Evolutionary conservation across 495 filamentous ascomycete genomes (phyloP).

Genomic region (Hypoxylon crocopeplum): DNA sequence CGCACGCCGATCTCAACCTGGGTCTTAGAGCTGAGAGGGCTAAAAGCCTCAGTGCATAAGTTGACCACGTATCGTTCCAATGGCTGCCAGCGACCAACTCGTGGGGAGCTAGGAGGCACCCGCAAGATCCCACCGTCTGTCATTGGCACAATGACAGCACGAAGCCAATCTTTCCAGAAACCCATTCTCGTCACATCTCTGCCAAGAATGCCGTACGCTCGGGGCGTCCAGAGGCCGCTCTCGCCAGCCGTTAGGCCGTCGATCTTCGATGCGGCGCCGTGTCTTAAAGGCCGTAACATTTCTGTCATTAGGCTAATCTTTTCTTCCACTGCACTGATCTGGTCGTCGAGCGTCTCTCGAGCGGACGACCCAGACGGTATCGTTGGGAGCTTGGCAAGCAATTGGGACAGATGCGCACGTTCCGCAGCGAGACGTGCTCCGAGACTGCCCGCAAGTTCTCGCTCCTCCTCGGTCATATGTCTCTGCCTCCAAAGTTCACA

Average conservation of each 20-base stretch:
- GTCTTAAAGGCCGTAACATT: constrained; percentile 87
- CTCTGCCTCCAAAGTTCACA: constrained; percentile 93
- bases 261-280: constrained; percentile 95
- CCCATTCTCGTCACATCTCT: constrained; percentile 81
- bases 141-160: constrained; percentile 93
- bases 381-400: constrained; percentile 81
- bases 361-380: constrained; percentile 79
- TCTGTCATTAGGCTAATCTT: constrained; percentile 97
- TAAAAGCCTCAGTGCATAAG: constrained; percentile 92
- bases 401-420: constrained; percentile 84
- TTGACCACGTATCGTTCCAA: constrained; percentile 97
- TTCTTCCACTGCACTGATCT: constrained; percentile 95
- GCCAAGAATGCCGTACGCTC: constrained; percentile 92
- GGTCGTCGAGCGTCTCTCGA: constrained; percentile 85
- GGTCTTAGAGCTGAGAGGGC: constrained; percentile 89
- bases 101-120: constrained; percentile 86
- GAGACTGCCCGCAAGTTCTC: constrained; percentile 90
- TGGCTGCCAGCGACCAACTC: constrained; percentile 94
- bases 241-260: constrained; percentile 96
- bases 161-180: constrained; percentile 99
- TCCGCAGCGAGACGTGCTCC: constrained; percentile 90
- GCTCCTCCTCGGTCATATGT: constrained; percentile 95
- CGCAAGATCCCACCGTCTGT: constrained; percentile 82
- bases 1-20: constrained; percentile 93
- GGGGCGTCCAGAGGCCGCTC: constrained; percentile 94